phyloP scores from a whole-genome alignment of 169 alveolate genomes.

The Plasmodium vivax region DNA sequence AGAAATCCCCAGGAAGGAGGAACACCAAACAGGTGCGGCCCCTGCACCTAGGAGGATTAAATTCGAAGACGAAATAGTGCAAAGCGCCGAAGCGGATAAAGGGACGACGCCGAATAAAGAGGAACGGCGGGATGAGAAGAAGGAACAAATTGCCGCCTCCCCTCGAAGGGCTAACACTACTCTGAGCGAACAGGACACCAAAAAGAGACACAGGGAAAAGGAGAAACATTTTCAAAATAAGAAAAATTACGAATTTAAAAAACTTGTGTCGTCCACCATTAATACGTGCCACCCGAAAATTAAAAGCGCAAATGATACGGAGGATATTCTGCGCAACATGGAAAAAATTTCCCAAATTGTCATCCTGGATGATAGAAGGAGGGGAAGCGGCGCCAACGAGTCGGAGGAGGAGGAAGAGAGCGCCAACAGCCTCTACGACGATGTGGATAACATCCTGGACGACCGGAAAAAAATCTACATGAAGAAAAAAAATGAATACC shows the following conservation, averaged over 20 bases:
- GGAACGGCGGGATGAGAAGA: background rate
- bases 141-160: background rate
- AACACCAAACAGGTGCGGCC: background rate
- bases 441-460: conserved; percentile 52
- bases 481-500: conserved; percentile 34
- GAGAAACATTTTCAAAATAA: background rate
- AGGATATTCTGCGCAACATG: conserved; percentile 58
- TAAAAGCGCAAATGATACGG: conserved; percentile 17
- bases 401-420: conserved; percentile 3
- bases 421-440: conserved; percentile 48
- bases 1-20: background rate
- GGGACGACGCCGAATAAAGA: background rate
- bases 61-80: background rate
- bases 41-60: conserved; percentile 10
- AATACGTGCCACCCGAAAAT: conserved; percentile 59
- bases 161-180: background rate
- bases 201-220: background rate
- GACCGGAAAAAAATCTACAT: conserved; percentile 43
- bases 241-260: conserved; percentile 38
- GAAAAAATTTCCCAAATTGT: conserved; percentile 53
- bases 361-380: conserved; percentile 8
- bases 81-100: background rate
- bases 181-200: background rate
- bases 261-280: conserved; percentile 41
- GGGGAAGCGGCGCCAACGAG: background rate